Evolutionary conservation across 164 flowering plant genomes (phyloP).

Genomic region (grape (Vitis vinifera)): ASM3070453v1 NC_081814.1:6025001-6025500

Average conservation of each 20-base stretch:
- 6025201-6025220: no score
- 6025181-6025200: not conserved
- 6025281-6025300: not conserved
- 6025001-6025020: not conserved
- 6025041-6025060: not conserved
- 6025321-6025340: not conserved
- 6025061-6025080: not conserved
- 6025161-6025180: not conserved
- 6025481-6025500: conserved; percentile 50
- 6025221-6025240: not conserved
- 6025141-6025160: not conserved
- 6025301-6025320: not conserved
- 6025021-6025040: not conserved
- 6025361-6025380: not conserved
- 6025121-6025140: not conserved
- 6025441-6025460: conserved; percentile 97
- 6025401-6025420: conserved; percentile 62
- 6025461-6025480: conserved; percentile 69
- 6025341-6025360: not conserved
- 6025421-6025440: conserved; percentile 82
- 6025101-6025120: not conserved
- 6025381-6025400: not conserved
- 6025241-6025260: not conserved
- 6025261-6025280: not conserved
- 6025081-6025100: not conserved